A percentile compares a stretch with the other conserved stretches of the same genome.
These are phyloP conservation scores for Scopulariopsis brevicaulis DNA, from an alignment of 2,329 filamentous ascomycete species.

Conservation along the genomic window DNA sequence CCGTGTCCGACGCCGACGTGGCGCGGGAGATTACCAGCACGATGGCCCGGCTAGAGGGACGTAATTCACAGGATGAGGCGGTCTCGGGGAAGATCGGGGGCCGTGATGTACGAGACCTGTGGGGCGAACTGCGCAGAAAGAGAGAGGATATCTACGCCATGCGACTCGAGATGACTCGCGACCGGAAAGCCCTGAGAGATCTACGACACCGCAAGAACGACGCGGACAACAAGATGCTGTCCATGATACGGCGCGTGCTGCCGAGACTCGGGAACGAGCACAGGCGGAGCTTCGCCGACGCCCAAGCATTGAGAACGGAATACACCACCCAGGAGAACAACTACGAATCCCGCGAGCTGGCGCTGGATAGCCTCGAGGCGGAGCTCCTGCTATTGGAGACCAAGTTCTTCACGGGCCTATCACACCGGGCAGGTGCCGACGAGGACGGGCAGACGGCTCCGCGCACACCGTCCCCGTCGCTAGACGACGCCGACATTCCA, in stretches of 20 bases:
- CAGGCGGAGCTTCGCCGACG: conserved; percentile 16
- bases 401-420: conserved; percentile 24
- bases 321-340: conserved; percentile 22
- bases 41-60: background rate
- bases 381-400: conserved; percentile 22
- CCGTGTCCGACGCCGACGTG: background rate
- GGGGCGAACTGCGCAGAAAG: background rate
- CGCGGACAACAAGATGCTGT: conserved; percentile 2
- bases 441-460: conserved; percentile 1
- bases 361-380: conserved; percentile 22
- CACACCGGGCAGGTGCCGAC: conserved; percentile 6
- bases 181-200: background rate
- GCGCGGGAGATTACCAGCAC: background rate
- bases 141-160: background rate
- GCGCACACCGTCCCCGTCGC: background rate
- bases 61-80: background rate
- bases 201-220: background rate
- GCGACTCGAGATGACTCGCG: background rate
- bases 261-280: background rate
- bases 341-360: conserved; percentile 23
- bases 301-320: conserved; percentile 24
- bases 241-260: background rate
- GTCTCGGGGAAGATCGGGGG: background rate
- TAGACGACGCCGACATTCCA: conserved; percentile 13
- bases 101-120: conserved; percentile 1